phyloP scores from a whole-genome alignment of 2,329 filamentous ascomycete species.

The Cladosporium sp. region DNA sequence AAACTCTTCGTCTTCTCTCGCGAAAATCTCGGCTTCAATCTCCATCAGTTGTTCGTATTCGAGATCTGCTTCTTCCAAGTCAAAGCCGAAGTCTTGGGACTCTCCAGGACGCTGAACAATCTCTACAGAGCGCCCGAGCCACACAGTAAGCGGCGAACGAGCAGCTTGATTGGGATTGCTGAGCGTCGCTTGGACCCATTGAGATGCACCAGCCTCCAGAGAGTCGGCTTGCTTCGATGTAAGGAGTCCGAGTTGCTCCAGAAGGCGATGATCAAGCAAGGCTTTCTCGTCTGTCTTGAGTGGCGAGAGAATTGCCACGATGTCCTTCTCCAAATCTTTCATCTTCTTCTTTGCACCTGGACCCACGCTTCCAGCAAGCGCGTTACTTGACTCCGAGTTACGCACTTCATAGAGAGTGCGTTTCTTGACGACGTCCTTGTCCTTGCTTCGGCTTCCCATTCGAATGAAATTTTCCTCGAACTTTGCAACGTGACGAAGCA shows the following conservation, averaged over 20 bases:
- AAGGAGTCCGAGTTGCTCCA: conserved; percentile 56
- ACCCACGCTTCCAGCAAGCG: conserved; percentile 44
- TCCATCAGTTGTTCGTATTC: conserved; percentile 63
- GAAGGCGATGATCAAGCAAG: conserved; percentile 52
- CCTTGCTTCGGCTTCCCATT: conserved; percentile 68
- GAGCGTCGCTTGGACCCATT: conserved; percentile 36
- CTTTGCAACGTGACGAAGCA: conserved; percentile 63
- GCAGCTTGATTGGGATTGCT: conserved; percentile 26
- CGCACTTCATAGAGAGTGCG: conserved; percentile 67
- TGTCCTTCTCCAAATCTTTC: conserved; percentile 43
- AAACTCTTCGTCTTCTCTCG: conserved; percentile 39
- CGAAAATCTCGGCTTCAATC: conserved; percentile 59
- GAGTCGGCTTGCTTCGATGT: conserved; percentile 64
- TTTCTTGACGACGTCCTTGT: conserved; percentile 61
- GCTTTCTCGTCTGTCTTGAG: conserved; percentile 45
- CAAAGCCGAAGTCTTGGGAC: conserved; percentile 53
- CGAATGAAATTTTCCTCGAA: conserved; percentile 66
- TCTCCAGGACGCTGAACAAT: conserved; percentile 47
- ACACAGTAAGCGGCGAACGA: conserved; percentile 49
- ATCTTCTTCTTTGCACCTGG: conserved; percentile 44
- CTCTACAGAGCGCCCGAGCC: conserved; percentile 57
- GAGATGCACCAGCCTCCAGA: conserved; percentile 51
- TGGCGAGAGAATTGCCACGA: conserved; percentile 46
- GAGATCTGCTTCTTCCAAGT: conserved; percentile 60
- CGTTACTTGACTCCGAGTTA: conserved; percentile 33